Percentiles rank a stretch among this genome's conserved stretches.
Conservation (phyloP, 2,329 filamentous ascomycete genomes). For the Botrytis fabae region DNA sequence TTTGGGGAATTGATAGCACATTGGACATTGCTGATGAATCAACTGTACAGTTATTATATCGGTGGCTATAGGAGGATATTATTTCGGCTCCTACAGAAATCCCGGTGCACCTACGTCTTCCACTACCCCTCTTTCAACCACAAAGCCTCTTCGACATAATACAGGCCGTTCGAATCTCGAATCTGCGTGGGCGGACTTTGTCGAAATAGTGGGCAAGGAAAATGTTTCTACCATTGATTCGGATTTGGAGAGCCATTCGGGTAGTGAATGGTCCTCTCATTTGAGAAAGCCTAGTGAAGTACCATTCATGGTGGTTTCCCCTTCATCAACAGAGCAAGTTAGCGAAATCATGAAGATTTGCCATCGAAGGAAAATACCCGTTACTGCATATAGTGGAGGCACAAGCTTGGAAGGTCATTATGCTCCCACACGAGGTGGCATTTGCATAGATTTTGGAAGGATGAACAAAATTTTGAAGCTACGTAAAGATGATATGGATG, state of each 20-base stretch:
- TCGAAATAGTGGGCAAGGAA: constrained; percentile 61
- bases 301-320: constrained; percentile 74
- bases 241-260: constrained; percentile 58
- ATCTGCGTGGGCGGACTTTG: constrained; percentile 70
- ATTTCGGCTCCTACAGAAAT: constrained; percentile 57
- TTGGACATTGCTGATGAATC: constrained; percentile 20
- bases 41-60: constrained; percentile 35
- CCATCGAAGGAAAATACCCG: constrained; percentile 76
- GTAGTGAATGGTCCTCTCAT: constrained; percentile 65
- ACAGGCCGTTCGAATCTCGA: constrained; percentile 63
- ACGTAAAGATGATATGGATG: constrained; percentile 76
- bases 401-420: constrained; percentile 90
- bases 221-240: constrained; percentile 61
- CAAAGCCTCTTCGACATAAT: constrained; percentile 56
- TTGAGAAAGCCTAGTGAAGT: constrained; percentile 49
- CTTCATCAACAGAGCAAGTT: constrained; percentile 76
- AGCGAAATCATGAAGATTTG: constrained; percentile 87
- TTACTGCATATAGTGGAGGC: constrained; percentile 83
- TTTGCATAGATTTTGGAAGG: constrained; percentile 80
- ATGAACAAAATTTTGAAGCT: constrained; percentile 81
- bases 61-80: constrained; percentile 47
- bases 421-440: constrained; percentile 76
- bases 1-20: constrained; percentile 10
- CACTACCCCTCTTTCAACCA: constrained; percentile 58
- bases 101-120: constrained; percentile 54